Conservation (phyloP, 129 eudicot genomes). For the Chrysanthemum lavandulifolium region DNA sequence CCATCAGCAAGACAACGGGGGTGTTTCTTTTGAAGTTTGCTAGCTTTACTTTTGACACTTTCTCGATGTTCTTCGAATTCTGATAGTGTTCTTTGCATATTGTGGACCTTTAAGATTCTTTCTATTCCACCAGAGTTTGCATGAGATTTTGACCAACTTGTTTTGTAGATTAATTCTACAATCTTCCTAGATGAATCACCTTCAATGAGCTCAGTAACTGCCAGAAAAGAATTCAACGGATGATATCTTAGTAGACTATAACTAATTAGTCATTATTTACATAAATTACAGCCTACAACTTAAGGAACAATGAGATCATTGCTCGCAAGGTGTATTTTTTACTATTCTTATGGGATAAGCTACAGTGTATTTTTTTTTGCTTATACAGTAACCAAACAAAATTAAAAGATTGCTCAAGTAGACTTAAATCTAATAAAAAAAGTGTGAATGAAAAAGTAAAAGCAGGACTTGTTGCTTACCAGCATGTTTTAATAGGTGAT, state of each 20-base stretch:
- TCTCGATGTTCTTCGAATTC: slow-evolving; percentile 91
- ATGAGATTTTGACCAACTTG: slow-evolving; percentile 69
- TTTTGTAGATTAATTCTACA: slow-evolving; percentile 81
- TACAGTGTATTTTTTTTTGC: neutral
- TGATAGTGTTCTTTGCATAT: slow-evolving; percentile 82
- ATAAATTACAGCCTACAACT: too few species aligned
- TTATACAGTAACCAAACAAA: neutral
- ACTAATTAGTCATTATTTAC: too few species aligned
- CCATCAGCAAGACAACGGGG: slow-evolving; percentile 96
- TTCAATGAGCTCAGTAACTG: slow-evolving; percentile 90
- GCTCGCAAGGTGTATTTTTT: neutral
- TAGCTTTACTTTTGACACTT: slow-evolving; percentile 74
- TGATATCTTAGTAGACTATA: neutral
- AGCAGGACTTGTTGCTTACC: slow-evolving; percentile 40
- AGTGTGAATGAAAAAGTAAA: neutral
- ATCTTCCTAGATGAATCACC: slow-evolving; percentile 95
- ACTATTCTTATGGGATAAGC: neutral
- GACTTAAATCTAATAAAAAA: neutral
- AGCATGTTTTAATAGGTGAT: slow-evolving; percentile 89
- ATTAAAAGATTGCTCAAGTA: neutral
- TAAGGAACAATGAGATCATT: too few species aligned
- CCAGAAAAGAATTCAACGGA: neutral
- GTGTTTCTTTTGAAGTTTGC: slow-evolving; percentile 74
- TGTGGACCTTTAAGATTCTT: slow-evolving; percentile 92
- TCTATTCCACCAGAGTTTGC: slow-evolving; percentile 57